Percentiles rank a stretch among this genome's conserved stretches.
Conservation (phyloP, 2,329 filamentous ascomycete genomes). For the Coniochaeta sp. region DNA sequence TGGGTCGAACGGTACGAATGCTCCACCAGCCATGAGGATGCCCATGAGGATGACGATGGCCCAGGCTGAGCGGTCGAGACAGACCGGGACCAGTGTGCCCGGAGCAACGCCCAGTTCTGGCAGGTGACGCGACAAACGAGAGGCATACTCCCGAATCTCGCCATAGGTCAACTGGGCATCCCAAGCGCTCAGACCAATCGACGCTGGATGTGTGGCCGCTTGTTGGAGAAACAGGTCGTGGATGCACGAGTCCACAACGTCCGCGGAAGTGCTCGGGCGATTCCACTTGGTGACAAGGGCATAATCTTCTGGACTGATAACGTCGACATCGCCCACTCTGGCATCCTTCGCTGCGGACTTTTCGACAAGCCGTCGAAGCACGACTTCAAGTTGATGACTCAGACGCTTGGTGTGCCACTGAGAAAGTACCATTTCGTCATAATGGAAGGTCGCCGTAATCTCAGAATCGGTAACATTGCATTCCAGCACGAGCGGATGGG, state of each 20-base stretch:
- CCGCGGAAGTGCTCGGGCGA: constrained; percentile 1
- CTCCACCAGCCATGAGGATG: constrained; percentile 20
- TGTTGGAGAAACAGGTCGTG: constrained; percentile 2
- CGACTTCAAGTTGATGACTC: constrained; percentile 11
- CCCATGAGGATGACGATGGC: constrained; percentile 15
- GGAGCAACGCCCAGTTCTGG: constrained; percentile 11
- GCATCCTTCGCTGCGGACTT: constrained; percentile 1
- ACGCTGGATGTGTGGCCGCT: neutral
- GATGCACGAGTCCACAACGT: constrained; percentile 3
- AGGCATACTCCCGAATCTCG: constrained; percentile 11
- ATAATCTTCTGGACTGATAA: constrained; percentile 13
- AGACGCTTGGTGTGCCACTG: constrained; percentile 13
- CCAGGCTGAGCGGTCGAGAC: constrained; percentile 16
- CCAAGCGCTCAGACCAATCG: constrained; percentile 14
- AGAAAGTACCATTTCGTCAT: constrained; percentile 13
- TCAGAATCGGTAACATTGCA: constrained; percentile 9
- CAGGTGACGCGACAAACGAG: constrained; percentile 13
- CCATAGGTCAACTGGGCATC: constrained; percentile 17
- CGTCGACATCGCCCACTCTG: constrained; percentile 11
- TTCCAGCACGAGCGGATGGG: constrained; percentile 16
- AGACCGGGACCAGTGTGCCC: constrained; percentile 17
- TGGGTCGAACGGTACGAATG: constrained; percentile 21
- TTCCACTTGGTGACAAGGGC: constrained; percentile 13
- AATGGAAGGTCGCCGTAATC: constrained; percentile 12
- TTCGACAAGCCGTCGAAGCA: constrained; percentile 8